Conservation (phyloP, 495 filamentous ascomycete species). For the Penicillium diatomitis region DNA sequence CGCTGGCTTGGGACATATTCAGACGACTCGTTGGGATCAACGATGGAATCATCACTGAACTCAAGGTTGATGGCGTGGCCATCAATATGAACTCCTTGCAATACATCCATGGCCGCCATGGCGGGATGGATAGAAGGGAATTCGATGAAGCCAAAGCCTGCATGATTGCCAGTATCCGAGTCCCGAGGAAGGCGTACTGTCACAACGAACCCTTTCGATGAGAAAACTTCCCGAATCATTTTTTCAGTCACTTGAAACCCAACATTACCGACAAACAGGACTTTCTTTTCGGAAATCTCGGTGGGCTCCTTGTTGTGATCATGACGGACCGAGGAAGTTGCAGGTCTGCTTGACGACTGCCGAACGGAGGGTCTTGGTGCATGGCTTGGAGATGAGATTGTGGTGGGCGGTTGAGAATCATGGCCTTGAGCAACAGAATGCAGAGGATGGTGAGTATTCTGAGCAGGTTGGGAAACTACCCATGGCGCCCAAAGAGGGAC, state of each 20-base stretch:
- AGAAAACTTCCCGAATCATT: slow-evolving; percentile 65
- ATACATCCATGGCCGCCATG: slow-evolving; percentile 59
- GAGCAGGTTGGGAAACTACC: too few relatives aligned
- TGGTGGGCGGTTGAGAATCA: too few relatives aligned
- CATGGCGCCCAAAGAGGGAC: too few relatives aligned
- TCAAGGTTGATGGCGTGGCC: slow-evolving; percentile 84
- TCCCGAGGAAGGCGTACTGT: slow-evolving; percentile 82
- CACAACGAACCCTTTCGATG: slow-evolving; percentile 58
- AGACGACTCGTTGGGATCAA: slow-evolving; percentile 6
- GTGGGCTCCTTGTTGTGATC: not conserved
- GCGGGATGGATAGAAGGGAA: slow-evolving; percentile 72
- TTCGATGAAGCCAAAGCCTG: slow-evolving; percentile 88
- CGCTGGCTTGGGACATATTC: not conserved
- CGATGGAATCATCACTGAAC: slow-evolving; percentile 46
- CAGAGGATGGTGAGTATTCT: too few relatives aligned
- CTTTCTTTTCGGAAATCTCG: slow-evolving; percentile 48
- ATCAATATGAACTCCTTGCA: slow-evolving; percentile 67
- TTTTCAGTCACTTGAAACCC: slow-evolving; percentile 72
- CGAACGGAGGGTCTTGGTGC: too few relatives aligned
- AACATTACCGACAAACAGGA: slow-evolving; percentile 89
- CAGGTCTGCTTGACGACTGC: too few relatives aligned
- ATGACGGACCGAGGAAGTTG: too few relatives aligned
- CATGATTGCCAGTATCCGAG: slow-evolving; percentile 64
- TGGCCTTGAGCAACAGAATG: too few relatives aligned
- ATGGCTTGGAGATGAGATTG: too few relatives aligned